phyloP scores from a whole-genome alignment of 305 asterid genomes.

The Salvia sclarea region DNA sequence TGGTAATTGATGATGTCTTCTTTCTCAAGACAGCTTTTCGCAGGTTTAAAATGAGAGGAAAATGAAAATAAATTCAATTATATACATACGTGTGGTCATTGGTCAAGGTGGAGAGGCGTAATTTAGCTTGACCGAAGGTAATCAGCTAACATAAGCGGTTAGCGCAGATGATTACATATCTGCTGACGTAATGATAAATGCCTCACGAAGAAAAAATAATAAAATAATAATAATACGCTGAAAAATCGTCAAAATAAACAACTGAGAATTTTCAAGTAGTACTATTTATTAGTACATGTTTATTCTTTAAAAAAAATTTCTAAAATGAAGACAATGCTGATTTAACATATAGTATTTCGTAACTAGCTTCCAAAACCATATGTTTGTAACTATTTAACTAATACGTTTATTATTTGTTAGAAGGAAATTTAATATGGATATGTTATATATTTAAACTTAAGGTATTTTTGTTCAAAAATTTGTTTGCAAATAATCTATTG shows the following conservation, averaged over 20 bases:
- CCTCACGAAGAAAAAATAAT: neutral
- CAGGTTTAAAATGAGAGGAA: neutral
- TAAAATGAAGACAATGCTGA: no score
- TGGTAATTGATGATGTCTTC: slow-evolving; percentile 33
- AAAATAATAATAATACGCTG: neutral
- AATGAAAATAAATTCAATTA: neutral
- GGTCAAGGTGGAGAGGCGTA: slow-evolving; percentile 31
- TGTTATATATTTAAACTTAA: no score
- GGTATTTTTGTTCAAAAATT: no score
- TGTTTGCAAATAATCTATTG: no score
- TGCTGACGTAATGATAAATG: slow-evolving; percentile 22
- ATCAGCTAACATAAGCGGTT: slow-evolving; percentile 31
- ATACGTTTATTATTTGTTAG: no score
- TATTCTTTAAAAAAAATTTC: no score
- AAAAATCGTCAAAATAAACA: neutral
- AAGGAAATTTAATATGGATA: no score
- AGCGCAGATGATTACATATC: slow-evolving; percentile 20
- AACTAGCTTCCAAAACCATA: no score
- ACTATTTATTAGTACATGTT: no score
- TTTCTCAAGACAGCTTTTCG: slow-evolving; percentile 33
- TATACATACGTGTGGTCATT: slow-evolving; percentile 3
- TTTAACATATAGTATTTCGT: no score
- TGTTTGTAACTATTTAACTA: no score
- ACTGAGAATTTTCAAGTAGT: no score
- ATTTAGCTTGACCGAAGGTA: neutral